A percentile compares a stretch with the other conserved stretches of the same genome.
phyloP scores from a whole-genome alignment of 1,284 basidiomycete species.

The Ustilago nuda region DNA sequence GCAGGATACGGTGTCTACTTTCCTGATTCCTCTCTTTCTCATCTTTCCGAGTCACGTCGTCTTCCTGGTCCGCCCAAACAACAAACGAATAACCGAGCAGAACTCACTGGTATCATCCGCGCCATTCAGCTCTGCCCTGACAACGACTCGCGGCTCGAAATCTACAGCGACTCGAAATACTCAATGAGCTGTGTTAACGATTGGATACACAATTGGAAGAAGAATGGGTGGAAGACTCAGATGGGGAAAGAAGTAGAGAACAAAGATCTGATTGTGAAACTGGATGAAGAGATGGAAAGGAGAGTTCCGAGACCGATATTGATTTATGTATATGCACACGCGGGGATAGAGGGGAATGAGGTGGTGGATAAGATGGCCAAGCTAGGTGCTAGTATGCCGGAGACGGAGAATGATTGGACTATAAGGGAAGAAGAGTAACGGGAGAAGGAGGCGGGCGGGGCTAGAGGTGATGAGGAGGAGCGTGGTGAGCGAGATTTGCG shows the following conservation, averaged over 20 bases:
- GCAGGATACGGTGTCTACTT: slow-evolving; percentile 67
- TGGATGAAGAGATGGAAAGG: slow-evolving; percentile 68
- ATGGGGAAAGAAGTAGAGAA: slow-evolving; percentile 76
- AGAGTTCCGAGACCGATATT: slow-evolving; percentile 69
- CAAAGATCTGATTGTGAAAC: slow-evolving; percentile 74
- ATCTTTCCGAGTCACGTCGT: slow-evolving; percentile 80
- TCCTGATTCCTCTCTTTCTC: slow-evolving; percentile 25
- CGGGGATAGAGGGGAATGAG: slow-evolving; percentile 80
- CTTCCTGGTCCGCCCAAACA: slow-evolving; percentile 75
- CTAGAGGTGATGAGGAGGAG: background rate
- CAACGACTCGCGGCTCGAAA: slow-evolving; percentile 72
- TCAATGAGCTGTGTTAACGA: slow-evolving; percentile 72
- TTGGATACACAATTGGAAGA: slow-evolving; percentile 77
- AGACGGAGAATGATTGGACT: background rate
- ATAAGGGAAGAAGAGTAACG: too few relatives aligned
- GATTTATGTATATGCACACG: slow-evolving; percentile 79
- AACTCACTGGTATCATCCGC: slow-evolving; percentile 82
- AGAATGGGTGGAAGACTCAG: slow-evolving; percentile 73
- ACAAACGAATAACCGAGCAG: slow-evolving; percentile 89
- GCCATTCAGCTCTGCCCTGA: slow-evolving; percentile 77
- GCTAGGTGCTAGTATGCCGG: slow-evolving; percentile 23
- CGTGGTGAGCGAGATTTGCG: too few relatives aligned
- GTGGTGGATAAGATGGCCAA: slow-evolving; percentile 75
- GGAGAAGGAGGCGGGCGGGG: background rate
- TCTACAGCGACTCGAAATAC: slow-evolving; percentile 74